These are phyloP conservation scores for Aureobasidium sp. DNA, from an alignment of 2,329 filamentous ascomycete species.

Conservation along the genomic window DNA sequence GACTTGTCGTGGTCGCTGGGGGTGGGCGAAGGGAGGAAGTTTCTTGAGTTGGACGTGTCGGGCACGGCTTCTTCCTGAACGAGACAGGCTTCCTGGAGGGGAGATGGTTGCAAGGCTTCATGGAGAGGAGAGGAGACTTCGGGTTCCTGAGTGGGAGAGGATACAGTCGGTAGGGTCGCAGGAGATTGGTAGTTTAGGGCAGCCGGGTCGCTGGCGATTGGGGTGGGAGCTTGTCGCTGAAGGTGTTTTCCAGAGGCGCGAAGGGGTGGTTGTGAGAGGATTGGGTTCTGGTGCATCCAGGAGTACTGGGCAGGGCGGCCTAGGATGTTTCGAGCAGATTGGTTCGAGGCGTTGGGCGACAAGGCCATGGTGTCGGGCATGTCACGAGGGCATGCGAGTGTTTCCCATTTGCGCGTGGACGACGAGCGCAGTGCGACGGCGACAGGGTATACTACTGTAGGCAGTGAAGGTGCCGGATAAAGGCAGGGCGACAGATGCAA, in stretches of 20 bases:
- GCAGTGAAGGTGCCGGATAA: not conserved
- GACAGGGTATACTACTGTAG: not conserved
- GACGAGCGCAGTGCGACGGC: not conserved
- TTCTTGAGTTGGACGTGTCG: not conserved
- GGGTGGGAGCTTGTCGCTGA: not conserved
- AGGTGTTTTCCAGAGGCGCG: not conserved
- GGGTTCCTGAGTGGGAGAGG: not conserved
- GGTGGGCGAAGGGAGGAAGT: constrained; percentile 10
- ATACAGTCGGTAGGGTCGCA: not conserved
- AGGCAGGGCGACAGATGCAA: not conserved
- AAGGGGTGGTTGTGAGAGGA: not conserved
- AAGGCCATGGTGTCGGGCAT: not conserved
- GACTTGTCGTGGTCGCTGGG: constrained; percentile 7
- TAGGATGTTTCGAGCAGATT: not conserved
- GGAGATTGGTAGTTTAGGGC: not conserved
- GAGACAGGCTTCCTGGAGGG: not conserved
- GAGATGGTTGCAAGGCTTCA: no score
- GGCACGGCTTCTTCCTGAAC: not conserved
- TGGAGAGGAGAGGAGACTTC: no score
- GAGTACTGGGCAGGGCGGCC: not conserved
- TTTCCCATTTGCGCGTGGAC: not conserved
- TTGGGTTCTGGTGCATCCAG: not conserved
- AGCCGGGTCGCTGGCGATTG: not conserved
- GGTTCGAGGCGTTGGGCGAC: not conserved
- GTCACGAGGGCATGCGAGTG: not conserved